These are phyloP conservation scores for Penicillium cinerascens DNA, from an alignment of 495 filamentous ascomycete species.

Conservation along the genomic window DNA sequence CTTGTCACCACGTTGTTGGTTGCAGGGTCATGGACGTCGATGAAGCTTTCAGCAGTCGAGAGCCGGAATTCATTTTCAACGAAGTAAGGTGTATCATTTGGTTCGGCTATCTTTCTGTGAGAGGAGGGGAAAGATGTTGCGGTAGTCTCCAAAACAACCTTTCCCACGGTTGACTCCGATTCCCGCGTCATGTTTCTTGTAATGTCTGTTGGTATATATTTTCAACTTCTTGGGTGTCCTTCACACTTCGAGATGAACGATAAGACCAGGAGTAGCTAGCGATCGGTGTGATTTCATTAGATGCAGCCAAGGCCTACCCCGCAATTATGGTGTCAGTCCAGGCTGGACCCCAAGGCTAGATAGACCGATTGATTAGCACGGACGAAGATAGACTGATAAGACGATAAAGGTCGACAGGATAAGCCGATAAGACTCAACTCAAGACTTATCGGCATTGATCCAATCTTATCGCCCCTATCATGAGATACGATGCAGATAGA, in stretches of 20 bases:
- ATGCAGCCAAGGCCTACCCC: neutral
- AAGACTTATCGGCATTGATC: too few relatives aligned
- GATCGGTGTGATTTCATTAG: neutral
- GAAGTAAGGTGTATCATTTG: neutral
- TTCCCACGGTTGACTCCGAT: neutral
- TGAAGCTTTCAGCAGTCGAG: constrained; percentile 19
- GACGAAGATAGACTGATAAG: neutral
- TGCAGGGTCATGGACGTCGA: constrained; percentile 11
- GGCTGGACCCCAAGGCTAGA: neutral
- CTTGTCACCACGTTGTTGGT: constrained; percentile 7
- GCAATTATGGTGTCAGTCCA: neutral
- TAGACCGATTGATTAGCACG: neutral
- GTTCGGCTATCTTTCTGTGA: neutral
- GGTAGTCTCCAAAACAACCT: neutral
- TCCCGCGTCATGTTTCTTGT: neutral
- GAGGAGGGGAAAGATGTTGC: neutral
- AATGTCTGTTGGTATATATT: neutral
- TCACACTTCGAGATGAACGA: neutral
- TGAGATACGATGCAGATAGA: neutral
- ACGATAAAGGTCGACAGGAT: neutral
- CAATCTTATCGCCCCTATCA: neutral
- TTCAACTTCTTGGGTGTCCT: neutral
- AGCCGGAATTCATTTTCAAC: neutral
- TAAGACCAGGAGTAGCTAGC: neutral
- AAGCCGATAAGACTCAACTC: neutral